These are phyloP conservation scores for Rhododendron ovatum DNA, from an alignment of 148 eudicot genomes.

Conservation along the genomic window DNA sequence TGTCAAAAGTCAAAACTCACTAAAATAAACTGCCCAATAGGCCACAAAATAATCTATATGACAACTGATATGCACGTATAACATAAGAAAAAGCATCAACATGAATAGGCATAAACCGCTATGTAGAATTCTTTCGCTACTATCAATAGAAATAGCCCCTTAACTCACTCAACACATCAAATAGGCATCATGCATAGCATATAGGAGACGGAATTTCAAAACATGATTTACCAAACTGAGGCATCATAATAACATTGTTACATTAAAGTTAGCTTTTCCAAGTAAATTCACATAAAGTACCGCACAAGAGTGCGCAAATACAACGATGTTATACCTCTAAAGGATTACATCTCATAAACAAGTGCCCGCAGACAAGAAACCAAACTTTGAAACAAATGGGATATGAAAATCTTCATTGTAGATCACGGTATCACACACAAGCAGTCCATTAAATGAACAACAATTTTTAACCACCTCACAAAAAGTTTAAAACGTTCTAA, in stretches of 20 bases:
- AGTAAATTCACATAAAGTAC: background rate
- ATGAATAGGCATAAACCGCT: slow-evolving; percentile 2
- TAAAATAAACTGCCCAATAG: slow-evolving; percentile 18
- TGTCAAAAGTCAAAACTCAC: slow-evolving; percentile 49
- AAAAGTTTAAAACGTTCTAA: background rate
- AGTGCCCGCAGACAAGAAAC: background rate
- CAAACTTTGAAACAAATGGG: background rate
- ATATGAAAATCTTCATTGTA: background rate
- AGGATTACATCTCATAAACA: background rate
- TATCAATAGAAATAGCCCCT: background rate
- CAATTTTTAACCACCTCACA: background rate
- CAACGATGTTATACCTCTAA: background rate
- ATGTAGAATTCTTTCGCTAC: background rate
- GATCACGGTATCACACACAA: background rate
- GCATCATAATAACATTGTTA: background rate
- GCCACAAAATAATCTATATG: slow-evolving; percentile 19
- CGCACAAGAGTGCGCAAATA: background rate
- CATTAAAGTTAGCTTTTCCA: background rate
- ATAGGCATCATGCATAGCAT: background rate
- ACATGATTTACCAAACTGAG: background rate
- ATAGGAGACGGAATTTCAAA: background rate
- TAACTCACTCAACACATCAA: background rate
- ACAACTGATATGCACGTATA: slow-evolving; percentile 6
- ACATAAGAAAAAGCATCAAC: background rate
- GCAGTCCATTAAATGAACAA: background rate